Conservation (phyloP, 768 basidiomycete species). For the Amylocystis lapponica region DNA sequence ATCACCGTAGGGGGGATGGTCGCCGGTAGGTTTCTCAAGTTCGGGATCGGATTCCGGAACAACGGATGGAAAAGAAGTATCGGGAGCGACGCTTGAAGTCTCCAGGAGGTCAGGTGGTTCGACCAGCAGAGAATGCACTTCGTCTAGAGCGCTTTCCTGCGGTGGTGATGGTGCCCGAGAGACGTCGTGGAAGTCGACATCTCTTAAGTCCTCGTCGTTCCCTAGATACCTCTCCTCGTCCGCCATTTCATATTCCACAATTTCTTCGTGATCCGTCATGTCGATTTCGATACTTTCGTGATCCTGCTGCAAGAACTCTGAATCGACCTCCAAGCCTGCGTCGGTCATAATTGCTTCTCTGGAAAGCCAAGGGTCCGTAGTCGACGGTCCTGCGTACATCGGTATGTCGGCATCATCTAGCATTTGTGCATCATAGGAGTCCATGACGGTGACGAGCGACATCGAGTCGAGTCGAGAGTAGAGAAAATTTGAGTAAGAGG, state of each 20-base stretch:
- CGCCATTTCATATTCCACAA: conserved; percentile 54
- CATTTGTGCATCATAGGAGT: conserved; percentile 61
- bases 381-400: conserved; percentile 42
- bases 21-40: too few species aligned
- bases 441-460: conserved; percentile 12
- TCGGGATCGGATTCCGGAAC: too few species aligned
- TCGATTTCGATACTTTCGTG: conserved; percentile 52
- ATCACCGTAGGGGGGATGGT: too few species aligned
- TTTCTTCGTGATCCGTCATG: conserved; percentile 51
- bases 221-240: conserved; percentile 31
- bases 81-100: too few species aligned
- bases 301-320: conserved; percentile 25
- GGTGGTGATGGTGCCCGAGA: conserved; percentile 27
- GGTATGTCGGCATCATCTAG: conserved; percentile 58
- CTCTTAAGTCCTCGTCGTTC: conserved; percentile 33
- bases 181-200: conserved; percentile 45
- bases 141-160: too few species aligned
- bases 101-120: too few species aligned
- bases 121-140: too few species aligned
- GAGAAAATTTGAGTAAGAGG: not conserved
- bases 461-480: not conserved
- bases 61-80: too few species aligned
- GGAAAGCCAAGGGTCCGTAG: conserved; percentile 43
- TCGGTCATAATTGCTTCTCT: conserved; percentile 58
- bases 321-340: conserved; percentile 30